These are phyloP conservation scores for Apophysomyces trapeziformis DNA, from an alignment of 371 early-diverging fungal species.

Conservation along the genomic window DNA sequence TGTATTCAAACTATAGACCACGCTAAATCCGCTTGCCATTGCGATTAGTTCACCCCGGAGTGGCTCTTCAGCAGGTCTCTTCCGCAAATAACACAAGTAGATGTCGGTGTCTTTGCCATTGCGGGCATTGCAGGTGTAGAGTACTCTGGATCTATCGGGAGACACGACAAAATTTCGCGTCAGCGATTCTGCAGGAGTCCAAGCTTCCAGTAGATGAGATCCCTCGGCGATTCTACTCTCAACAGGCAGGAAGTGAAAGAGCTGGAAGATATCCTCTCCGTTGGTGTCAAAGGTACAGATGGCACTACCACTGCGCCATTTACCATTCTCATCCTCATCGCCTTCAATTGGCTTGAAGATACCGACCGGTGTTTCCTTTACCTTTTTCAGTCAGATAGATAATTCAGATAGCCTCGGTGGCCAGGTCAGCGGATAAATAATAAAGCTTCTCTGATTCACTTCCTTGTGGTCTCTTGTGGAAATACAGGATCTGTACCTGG, in stretches of 20 bases:
- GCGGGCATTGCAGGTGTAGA: background rate
- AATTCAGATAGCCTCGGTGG: conserved; percentile 1
- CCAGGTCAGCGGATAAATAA: background rate
- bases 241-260: conserved; percentile 3
- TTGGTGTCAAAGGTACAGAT: conserved; percentile 13
- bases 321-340: conserved; percentile 15
- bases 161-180: background rate
- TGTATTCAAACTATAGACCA: background rate
- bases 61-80: background rate
- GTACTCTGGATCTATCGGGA: background rate
- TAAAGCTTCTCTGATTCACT: conserved; percentile 14
- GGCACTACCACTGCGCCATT: conserved; percentile 11
- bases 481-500: conserved; percentile 10
- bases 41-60: background rate
- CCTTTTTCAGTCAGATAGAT: conserved; percentile 13
- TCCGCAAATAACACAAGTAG: background rate
- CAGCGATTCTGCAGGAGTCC: background rate
- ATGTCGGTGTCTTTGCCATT: background rate
- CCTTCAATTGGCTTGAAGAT: conserved; percentile 1
- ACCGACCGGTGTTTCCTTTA: conserved; percentile 12
- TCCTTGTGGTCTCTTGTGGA: conserved; percentile 8
- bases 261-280: conserved; percentile 14
- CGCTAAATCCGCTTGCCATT: background rate
- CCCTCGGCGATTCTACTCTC: background rate
- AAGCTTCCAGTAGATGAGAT: background rate